Evolutionary conservation across 495 filamentous ascomycete species (phyloP).

Genomic region (Aspergillus wentii): DNA sequence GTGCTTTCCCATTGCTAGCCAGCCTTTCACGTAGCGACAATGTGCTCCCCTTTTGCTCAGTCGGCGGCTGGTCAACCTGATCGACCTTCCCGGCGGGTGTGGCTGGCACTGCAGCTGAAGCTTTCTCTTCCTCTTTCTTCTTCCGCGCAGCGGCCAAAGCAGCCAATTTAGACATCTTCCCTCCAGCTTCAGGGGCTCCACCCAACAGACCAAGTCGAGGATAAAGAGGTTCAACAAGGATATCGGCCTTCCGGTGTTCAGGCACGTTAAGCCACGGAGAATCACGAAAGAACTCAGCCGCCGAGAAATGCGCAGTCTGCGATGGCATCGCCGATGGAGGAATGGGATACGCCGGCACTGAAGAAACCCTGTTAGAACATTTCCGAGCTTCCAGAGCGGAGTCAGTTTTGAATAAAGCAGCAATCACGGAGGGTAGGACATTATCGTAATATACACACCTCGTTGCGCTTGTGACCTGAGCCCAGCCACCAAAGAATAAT

Average conservation of each 20-base stretch:
- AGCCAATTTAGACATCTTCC: slow-evolving; percentile 84
- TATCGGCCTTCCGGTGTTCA: slow-evolving; percentile 55
- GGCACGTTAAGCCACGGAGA: slow-evolving; percentile 84
- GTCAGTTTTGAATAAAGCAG: slow-evolving; percentile 33
- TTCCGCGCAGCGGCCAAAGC: slow-evolving; percentile 84
- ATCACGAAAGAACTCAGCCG: slow-evolving; percentile 70
- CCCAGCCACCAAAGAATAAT: slow-evolving; percentile 26
- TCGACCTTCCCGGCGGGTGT: too few relatives aligned
- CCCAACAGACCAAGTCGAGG: slow-evolving; percentile 66
- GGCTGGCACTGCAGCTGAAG: slow-evolving; percentile 21
- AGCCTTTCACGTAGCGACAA: slow-evolving; percentile 35
- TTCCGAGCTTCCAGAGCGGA: slow-evolving; percentile 22
- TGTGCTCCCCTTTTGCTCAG: slow-evolving; percentile 17
- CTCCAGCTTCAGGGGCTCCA: slow-evolving; percentile 54
- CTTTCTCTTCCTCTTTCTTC: slow-evolving; percentile 66
- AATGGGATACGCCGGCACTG: slow-evolving; percentile 34
- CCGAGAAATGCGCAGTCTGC: slow-evolving; percentile 29
- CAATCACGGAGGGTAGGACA: slow-evolving; percentile 9
- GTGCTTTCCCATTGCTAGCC: slow-evolving; percentile 22
- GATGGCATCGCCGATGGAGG: slow-evolving; percentile 7
- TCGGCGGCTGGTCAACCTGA: too few relatives aligned
- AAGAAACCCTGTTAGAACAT: slow-evolving; percentile 40
- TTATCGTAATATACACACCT: slow-evolving; percentile 4
- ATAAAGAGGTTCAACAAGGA: slow-evolving; percentile 59
- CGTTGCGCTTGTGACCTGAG: slow-evolving; percentile 15